Percentiles rank a stretch among this genome's conserved stretches.
Evolutionary conservation across 768 basidiomycete genomes (phyloP).

Genomic region (Russula compacta): DNA sequence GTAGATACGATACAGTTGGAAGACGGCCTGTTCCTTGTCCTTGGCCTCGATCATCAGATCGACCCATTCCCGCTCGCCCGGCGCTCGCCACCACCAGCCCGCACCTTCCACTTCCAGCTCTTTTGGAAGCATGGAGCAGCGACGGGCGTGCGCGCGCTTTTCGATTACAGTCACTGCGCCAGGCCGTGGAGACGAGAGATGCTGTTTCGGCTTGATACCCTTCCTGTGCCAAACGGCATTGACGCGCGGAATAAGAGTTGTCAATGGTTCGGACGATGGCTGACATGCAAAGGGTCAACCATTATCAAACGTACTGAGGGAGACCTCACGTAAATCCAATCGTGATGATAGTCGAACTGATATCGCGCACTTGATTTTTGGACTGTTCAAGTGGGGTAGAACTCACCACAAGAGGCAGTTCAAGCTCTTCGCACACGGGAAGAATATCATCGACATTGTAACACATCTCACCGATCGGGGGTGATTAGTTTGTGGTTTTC

Average conservation of each 20-base stretch:
- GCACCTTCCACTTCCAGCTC: slow-evolving; percentile 44
- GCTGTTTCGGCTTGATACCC: slow-evolving; percentile 85
- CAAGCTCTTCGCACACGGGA: slow-evolving; percentile 76
- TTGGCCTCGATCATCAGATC: slow-evolving; percentile 94
- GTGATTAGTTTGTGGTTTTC: neutral
- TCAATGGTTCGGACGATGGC: slow-evolving; percentile 37
- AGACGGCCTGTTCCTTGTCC: slow-evolving; percentile 89
- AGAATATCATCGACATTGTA: slow-evolving; percentile 85
- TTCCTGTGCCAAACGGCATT: slow-evolving; percentile 65
- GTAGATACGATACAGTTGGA: slow-evolving; percentile 77
- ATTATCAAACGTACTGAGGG: slow-evolving; percentile 35
- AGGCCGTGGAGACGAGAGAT: slow-evolving; percentile 82
- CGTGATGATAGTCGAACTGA: slow-evolving; percentile 69
- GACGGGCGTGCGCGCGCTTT: slow-evolving; percentile 75
- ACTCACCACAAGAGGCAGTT: slow-evolving; percentile 38
- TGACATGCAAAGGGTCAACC: slow-evolving; percentile 10
- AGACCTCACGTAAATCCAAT: slow-evolving; percentile 43
- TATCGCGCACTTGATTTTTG: neutral
- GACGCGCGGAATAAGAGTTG: slow-evolving; percentile 63
- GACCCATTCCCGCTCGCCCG: slow-evolving; percentile 20
- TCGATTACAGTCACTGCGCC: slow-evolving; percentile 83
- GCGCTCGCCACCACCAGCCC: slow-evolving; percentile 16
- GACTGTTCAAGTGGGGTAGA: slow-evolving; percentile 50
- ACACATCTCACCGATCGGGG: slow-evolving; percentile 42
- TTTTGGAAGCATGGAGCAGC: slow-evolving; percentile 61